These are phyloP conservation scores for Tricholomella constricta DNA, from an alignment of 768 basidiomycete genomes.

Conservation along the genomic window DNA sequence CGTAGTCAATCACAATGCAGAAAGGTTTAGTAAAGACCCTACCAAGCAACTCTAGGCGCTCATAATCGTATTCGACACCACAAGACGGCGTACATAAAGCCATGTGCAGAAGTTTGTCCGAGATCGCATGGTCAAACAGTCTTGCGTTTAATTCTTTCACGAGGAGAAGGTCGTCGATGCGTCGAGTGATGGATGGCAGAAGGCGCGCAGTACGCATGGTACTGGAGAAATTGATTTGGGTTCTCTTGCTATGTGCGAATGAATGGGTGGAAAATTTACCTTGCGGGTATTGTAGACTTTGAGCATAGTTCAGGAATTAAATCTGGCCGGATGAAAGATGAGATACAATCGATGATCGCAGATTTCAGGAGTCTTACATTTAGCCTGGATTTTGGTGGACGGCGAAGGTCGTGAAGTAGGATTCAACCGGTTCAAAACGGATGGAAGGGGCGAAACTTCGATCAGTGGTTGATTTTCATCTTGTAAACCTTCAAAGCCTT, in stretches of 20 bases:
- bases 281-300: constrained; percentile 72
- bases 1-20: constrained; percentile 7
- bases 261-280: constrained; percentile 39
- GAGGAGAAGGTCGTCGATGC: constrained; percentile 74
- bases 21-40: constrained; percentile 16
- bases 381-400: constrained; percentile 45
- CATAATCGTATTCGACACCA: constrained; percentile 74
- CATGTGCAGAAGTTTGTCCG: constrained; percentile 58
- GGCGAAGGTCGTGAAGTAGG: constrained; percentile 47
- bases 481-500: constrained; percentile 61
- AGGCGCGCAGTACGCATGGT: constrained; percentile 67
- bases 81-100: constrained; percentile 75
- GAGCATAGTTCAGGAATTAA: constrained; percentile 83
- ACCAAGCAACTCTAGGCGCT: constrained; percentile 85
- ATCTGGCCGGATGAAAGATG: constrained; percentile 41
- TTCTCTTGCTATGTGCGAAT: constrained; percentile 1
- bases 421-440: constrained; percentile 58
- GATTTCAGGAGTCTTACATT: constrained; percentile 45
- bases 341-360: background rate
- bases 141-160: constrained; percentile 77
- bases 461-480: constrained; percentile 72
- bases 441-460: constrained; percentile 58
- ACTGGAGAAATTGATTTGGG: constrained; percentile 35
- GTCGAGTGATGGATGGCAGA: constrained; percentile 71
- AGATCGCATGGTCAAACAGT: constrained; percentile 63